A percentile compares a stretch with the other conserved stretches of the same genome.
Evolutionary conservation across 306 rosid species (phyloP).

Genomic region (Trifolium subterraneum): DNA sequence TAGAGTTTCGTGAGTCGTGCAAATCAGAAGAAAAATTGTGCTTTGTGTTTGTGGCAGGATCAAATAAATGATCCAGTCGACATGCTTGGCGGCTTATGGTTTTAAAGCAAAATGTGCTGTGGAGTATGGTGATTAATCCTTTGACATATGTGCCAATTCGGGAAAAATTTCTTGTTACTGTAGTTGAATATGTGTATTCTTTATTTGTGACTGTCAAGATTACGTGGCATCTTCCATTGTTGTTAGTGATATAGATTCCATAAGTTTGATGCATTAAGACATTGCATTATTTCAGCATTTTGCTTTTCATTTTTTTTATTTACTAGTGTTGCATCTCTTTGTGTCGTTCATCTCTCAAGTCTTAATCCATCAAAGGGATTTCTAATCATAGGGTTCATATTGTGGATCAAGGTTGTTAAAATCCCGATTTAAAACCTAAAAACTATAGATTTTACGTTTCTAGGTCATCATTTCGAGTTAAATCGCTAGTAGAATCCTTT

Average conservation of each 20-base stretch:
- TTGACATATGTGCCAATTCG: slow-evolving; percentile 10
- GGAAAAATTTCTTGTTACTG: neutral
- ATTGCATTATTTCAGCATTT: neutral
- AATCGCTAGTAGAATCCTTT: no score
- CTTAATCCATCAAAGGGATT: slow-evolving; percentile 12
- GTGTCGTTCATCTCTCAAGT: neutral
- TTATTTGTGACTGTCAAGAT: slow-evolving; percentile 4
- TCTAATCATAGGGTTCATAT: slow-evolving; percentile 9
- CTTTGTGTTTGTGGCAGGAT: slow-evolving; percentile 20
- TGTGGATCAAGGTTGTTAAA: no score
- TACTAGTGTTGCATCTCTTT: neutral
- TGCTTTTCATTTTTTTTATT: slow-evolving; percentile 18
- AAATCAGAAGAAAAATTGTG: neutral
- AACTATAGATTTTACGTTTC: no score
- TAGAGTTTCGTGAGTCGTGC: neutral
- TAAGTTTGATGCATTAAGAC: slow-evolving; percentile 13
- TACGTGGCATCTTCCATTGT: neutral
- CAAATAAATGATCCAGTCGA: slow-evolving; percentile 17
- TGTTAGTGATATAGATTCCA: slow-evolving; percentile 19
- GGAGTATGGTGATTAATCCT: slow-evolving; percentile 1
- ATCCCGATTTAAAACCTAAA: no score
- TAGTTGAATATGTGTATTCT: slow-evolving; percentile 2
- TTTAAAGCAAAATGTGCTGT: slow-evolving; percentile 3
- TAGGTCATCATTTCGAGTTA: no score
- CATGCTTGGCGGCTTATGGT: slow-evolving; percentile 24